Evolutionary conservation across 2,329 filamentous ascomycete genomes (phyloP), one percentile per base, ranked within the genome.

Genomic region (Ophiostoma pallidulum): DNA sequence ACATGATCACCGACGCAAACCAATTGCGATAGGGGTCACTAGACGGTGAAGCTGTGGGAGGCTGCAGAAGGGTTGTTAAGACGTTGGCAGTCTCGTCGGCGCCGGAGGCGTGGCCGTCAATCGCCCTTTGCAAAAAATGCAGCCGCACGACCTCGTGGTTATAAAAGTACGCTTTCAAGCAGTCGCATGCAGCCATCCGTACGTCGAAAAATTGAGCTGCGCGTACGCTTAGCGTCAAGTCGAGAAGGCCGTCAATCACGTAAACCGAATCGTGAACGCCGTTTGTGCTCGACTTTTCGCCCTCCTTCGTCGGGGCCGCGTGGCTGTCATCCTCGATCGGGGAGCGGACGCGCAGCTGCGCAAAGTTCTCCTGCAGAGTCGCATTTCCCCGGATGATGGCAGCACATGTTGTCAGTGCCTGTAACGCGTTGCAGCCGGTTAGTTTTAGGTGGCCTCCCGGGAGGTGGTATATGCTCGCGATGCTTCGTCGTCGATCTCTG

Each of bases 211-310:
- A 73, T 45, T 81, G 74, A 18, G 78, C 66, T 0, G 81, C 70
- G 26, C 82, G 74, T 19, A 84, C 71, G 48, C 81, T 81, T 8
- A 98, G 70, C 0, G 84, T 82, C 37, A 96, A 69, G 56, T 96
- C 88, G 41, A 98, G 72, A 16, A 98, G 71, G 2, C 87, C 92
- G 63, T 97, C 91, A 58, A 98, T 95, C 26, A 98, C 88, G 64
- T 94, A 95, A 29, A 91, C 80, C 48, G 77, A 77, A 13, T 73
- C 31, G 7, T 38, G 67, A 9, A 72, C 64, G n/a, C 71, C 73
- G 51, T 79, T 78, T 4, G 64, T 57, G 52, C 62, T 40, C 60
- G 41, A 56, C 56, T 9, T 41, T 8, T 47, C 37, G 19, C 18
- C 47, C 4, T 45, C 43, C 16, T 10, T 13, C 4, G 8, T 36